Evolutionary conservation across 2,329 filamentous ascomycete genomes (phyloP).

Genomic region (Blastomyces emzantsi): DNA sequence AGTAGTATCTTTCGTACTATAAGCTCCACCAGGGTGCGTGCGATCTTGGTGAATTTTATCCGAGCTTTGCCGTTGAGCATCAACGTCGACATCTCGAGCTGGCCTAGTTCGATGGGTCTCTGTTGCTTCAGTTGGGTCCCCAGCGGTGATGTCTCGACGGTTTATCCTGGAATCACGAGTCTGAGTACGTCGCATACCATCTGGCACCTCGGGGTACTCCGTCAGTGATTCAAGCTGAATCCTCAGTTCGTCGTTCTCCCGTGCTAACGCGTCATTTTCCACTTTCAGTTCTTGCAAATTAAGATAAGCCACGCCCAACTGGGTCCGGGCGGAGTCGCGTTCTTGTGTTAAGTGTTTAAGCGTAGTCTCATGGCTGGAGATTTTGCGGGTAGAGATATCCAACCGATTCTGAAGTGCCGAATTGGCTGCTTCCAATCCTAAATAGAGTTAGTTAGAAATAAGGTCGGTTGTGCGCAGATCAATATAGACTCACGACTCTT

Average conservation of each 20-base stretch:
- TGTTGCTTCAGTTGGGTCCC: not conserved
- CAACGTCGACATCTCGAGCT: not conserved
- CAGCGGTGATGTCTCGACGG: not conserved
- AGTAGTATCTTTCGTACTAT: not conserved
- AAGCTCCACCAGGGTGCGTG: not conserved
- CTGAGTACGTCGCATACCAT: not conserved
- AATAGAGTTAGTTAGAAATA: constrained; percentile 19
- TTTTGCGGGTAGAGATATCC: constrained; percentile 47
- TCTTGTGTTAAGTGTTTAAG: constrained; percentile 48
- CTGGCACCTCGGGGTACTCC: constrained; percentile 8
- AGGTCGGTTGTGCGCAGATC: constrained; percentile 23
- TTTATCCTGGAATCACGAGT: not conserved
- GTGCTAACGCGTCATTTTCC: constrained; percentile 31
- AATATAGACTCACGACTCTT: constrained; percentile 30
- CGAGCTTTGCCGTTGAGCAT: not conserved
- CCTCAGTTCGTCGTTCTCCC: constrained; percentile 34
- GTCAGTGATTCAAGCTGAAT: constrained; percentile 26
- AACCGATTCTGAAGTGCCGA: constrained; percentile 47
- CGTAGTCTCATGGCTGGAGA: constrained; percentile 45
- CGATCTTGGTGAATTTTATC: not conserved
- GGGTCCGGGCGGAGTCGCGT: constrained; percentile 49
- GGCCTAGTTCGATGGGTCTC: not conserved
- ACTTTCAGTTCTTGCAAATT: constrained; percentile 40
- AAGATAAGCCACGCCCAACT: constrained; percentile 49
- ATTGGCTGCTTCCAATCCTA: constrained; percentile 45